A percentile compares a stretch with the other conserved stretches of the same genome.
These are phyloP conservation scores for Phytophthora tubulina DNA, from an alignment of 352 stramenopile genomes.

Conservation along the genomic window DNA sequence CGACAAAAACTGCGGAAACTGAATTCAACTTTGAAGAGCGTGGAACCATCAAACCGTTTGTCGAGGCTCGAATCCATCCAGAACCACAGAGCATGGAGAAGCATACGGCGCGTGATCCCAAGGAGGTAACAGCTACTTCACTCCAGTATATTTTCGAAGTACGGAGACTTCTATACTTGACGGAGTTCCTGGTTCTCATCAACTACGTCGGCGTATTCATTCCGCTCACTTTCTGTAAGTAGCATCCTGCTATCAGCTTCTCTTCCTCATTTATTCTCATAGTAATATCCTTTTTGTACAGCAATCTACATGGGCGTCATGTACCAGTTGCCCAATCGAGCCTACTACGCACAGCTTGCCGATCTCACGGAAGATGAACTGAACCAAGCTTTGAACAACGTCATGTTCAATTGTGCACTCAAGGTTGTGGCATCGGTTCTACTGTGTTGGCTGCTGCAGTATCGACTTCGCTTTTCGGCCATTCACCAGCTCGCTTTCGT, in stretches of 20 bases:
- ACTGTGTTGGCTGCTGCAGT: constrained; percentile 14
- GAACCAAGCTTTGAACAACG: constrained; percentile 21
- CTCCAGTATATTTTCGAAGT: constrained; percentile 23
- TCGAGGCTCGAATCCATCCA: constrained; percentile 21
- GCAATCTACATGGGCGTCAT: constrained; percentile 35
- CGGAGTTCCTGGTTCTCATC: constrained; percentile 43
- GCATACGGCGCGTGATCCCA: background rate
- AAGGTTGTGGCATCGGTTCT: constrained; percentile 28
- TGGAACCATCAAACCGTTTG: background rate
- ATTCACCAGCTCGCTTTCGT: constrained; percentile 53
- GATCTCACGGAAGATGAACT: constrained; percentile 27
- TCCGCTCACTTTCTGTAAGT: constrained; percentile 41
- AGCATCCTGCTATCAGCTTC: too few relatives aligned
- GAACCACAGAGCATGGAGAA: background rate
- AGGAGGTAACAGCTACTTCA: constrained; percentile 1
- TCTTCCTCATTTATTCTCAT: background rate
- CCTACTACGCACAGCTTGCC: constrained; percentile 34
- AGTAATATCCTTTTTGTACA: background rate
- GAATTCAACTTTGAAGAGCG: constrained; percentile 19
- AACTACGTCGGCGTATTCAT: constrained; percentile 48
- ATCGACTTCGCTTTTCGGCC: constrained; percentile 21
- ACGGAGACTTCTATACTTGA: constrained; percentile 38
- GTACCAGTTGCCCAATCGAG: constrained; percentile 34
- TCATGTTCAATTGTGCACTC: constrained; percentile 32
- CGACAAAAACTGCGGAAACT: background rate